phyloP scores from a whole-genome alignment of 2,329 filamentous ascomycete genomes.

The Byssothecium circinans region DNA sequence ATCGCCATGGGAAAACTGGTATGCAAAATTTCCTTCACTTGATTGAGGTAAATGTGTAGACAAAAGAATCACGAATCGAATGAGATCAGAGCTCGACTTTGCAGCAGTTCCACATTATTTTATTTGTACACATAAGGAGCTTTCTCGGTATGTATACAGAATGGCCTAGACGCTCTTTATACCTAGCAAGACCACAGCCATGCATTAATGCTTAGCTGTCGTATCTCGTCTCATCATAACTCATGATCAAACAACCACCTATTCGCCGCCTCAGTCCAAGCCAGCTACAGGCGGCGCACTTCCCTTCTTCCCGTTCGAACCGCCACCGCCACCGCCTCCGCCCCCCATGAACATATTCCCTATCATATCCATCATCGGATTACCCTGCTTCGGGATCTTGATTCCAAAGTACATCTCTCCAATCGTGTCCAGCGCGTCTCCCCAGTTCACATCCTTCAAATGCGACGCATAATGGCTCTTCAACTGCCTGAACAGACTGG shows the following conservation, averaged over 20 bases:
- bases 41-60: constrained; percentile 15
- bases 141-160: too few relatives aligned
- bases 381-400: constrained; percentile 81
- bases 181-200: constrained; percentile 1
- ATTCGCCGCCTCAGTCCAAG: constrained; percentile 35
- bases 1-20: background rate
- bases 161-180: too few relatives aligned
- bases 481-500: constrained; percentile 79
- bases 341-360: constrained; percentile 87
- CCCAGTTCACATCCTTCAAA: constrained; percentile 79
- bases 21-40: background rate
- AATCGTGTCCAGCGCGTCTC: constrained; percentile 77
- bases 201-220: background rate
- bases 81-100: too few relatives aligned
- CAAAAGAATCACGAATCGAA: constrained; percentile 19
- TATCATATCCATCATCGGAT: constrained; percentile 98
- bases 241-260: background rate
- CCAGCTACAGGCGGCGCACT: constrained; percentile 44
- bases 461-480: constrained; percentile 78
- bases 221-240: constrained; percentile 9
- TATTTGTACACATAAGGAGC: too few relatives aligned
- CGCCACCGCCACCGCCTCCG: constrained; percentile 56
- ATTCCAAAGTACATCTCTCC: constrained; percentile 98
- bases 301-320: constrained; percentile 51
- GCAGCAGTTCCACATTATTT: too few relatives aligned